Evolutionary conservation across 164 flowering plant species (phyloP), one percentile per base, ranked within the genome.

Genomic region (Stephania cephalantha): DNA sequence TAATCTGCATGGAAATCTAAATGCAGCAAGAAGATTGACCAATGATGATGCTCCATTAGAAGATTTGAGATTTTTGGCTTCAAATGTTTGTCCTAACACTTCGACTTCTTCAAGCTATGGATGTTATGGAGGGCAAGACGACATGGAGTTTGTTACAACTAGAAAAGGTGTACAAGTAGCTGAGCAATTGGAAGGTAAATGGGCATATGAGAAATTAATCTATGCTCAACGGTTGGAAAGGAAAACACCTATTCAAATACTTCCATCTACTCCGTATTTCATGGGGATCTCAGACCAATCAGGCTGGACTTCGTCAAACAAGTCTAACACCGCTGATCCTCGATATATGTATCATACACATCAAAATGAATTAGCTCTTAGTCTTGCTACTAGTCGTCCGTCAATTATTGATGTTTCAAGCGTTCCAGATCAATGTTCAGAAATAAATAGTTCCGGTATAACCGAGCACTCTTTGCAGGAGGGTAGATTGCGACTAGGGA

Each of bases 281-380:
- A 48, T 75, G 1, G 88, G 71, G 70, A 77, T 76, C 67, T 46
- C 80, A 25, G 73, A 67, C 73, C 74, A 79, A 46, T 78, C 73
- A 53, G 79, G 71, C 9, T 87, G 87, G 88, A 72, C 74, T 15
- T 74, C 85, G 45, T 58, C 80, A n/a, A 77, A 77, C 75, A 81
- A 73, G 71, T 76, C 22, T 42, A 77, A 75, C 63, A 9, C 77
- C 46, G 50, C 78, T 6, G 78, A 73, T 79, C 73, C 81, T 78
- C 74, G 77, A 9, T 83, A 76, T 68, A 72, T 79, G 22, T 78
- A 86, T 22, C 78, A 82, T 18, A 80, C 73, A 7, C 77, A 71
- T 31, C 81, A 78, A 31, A 94, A 86, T 66, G 96, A 89, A 81
- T 85, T 91, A 44, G 87, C 92, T 15, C 77, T 90, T 30, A 90